Percentiles rank a stretch among this genome's conserved stretches.
Conservation (phyloP, 768 basidiomycete genomes). For the Hirschioporus abietinus region DNA sequence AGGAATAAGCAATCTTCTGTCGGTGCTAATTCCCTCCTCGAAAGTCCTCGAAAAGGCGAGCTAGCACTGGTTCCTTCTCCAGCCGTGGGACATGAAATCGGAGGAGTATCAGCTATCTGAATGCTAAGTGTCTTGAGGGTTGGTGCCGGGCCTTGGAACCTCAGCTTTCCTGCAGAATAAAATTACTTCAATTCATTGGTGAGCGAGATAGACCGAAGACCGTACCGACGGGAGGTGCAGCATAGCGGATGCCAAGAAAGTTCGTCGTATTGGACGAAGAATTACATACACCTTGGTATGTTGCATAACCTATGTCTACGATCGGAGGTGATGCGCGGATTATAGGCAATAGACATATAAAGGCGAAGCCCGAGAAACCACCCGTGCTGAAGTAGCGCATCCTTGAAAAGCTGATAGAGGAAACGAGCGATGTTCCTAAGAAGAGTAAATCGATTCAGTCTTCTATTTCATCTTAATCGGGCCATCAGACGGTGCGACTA, state of each 20-base stretch:
- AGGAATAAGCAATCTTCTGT: conserved; percentile 42
- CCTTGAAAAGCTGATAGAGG: neutral
- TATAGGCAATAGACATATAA: neutral
- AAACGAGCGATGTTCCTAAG: too few relatives aligned
- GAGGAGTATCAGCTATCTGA: neutral
- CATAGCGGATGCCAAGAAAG: conserved; percentile 26
- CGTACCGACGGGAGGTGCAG: conserved; percentile 22
- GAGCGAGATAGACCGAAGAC: neutral
- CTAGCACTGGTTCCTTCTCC: neutral
- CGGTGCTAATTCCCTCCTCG: neutral
- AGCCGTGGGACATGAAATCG: neutral
- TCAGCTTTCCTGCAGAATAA: neutral
- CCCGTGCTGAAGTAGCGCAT: neutral
- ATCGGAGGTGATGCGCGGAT: conserved; percentile 6
- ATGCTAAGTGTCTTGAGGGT: neutral
- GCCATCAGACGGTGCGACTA: too few relatives aligned
- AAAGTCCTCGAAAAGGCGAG: neutral
- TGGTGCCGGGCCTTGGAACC: neutral
- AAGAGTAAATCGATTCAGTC: too few relatives aligned
- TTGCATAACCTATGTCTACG: conserved; percentile 23
- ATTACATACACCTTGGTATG: conserved; percentile 23
- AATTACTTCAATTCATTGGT: neutral
- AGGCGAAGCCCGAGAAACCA: neutral
- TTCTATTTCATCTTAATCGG: too few relatives aligned
- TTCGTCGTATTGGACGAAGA: conserved; percentile 15